phyloP scores from a whole-genome alignment of 2,329 filamentous ascomycete genomes.

The Fusarium sp. region DNA sequence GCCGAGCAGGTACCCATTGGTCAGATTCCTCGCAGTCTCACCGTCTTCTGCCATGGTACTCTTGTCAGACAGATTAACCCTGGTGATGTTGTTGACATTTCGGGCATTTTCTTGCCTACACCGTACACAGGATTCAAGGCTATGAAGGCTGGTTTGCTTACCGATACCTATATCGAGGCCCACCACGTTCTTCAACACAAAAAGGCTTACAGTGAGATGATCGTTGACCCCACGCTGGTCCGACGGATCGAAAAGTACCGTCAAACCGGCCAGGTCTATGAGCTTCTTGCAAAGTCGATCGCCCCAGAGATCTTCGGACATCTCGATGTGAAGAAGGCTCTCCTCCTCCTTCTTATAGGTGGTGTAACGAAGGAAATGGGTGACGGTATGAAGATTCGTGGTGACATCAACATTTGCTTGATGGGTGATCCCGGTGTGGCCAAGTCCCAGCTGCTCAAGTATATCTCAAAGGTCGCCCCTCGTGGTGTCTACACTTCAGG shows the following conservation, averaged over 20 bases:
- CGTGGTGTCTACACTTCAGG: slow-evolving; percentile 89
- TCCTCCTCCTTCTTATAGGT: slow-evolving; percentile 94
- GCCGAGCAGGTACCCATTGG: slow-evolving; percentile 99
- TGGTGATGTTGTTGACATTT: slow-evolving; percentile 93
- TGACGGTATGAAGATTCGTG: slow-evolving; percentile 98
- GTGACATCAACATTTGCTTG: slow-evolving; percentile 97
- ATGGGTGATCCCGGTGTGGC: slow-evolving; percentile 99
- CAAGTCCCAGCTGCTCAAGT: slow-evolving; percentile 98
- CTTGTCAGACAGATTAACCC: slow-evolving; percentile 90
- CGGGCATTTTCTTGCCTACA: slow-evolving; percentile 95
- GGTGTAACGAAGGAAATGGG: slow-evolving; percentile 97
- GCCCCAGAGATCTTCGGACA: slow-evolving; percentile 98
- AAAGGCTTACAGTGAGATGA: slow-evolving; percentile 95
- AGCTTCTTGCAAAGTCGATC: slow-evolving; percentile 94
- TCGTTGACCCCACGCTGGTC: slow-evolving; percentile 82
- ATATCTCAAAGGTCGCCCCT: slow-evolving; percentile 97
- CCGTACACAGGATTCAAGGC: slow-evolving; percentile 99
- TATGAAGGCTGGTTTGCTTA: slow-evolving; percentile 94
- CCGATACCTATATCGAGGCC: slow-evolving; percentile 96
- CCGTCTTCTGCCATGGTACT: slow-evolving; percentile 88
- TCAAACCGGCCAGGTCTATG: slow-evolving; percentile 91
- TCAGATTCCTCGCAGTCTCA: slow-evolving; percentile 93
- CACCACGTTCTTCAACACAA: slow-evolving; percentile 96
- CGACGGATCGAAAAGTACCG: slow-evolving; percentile 88
- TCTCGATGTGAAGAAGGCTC: slow-evolving; percentile 96